Conservation (phyloP, 2,329 filamentous ascomycete species). For the Myriosclerotinia scirpicola region DNA sequence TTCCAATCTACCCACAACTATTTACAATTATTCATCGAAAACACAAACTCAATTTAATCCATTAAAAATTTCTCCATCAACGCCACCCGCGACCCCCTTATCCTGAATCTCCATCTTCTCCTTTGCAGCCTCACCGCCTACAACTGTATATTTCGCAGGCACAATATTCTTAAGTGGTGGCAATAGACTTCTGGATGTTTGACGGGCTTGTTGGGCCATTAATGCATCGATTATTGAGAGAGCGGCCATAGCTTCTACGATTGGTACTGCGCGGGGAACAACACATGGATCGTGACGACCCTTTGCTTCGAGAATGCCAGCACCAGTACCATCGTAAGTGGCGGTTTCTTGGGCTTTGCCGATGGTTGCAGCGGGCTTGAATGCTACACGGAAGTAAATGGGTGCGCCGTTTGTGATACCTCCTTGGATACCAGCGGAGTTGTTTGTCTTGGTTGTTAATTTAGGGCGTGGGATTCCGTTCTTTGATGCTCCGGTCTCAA, state of each 20-base stretch:
- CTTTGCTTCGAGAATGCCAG: constrained; percentile 84
- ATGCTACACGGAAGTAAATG: constrained; percentile 92
- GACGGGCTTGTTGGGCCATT: constrained; percentile 72
- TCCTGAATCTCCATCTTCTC: constrained; percentile 26
- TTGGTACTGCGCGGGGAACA: constrained; percentile 75
- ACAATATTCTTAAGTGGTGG: constrained; percentile 43
- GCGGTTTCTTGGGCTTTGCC: constrained; percentile 82
- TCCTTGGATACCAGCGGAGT: constrained; percentile 92
- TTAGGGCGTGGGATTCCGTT: constrained; percentile 54
- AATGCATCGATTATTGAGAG: constrained; percentile 85
- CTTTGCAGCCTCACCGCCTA: constrained; percentile 28
- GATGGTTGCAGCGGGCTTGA: constrained; percentile 95
- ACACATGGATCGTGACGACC: constrained; percentile 94
- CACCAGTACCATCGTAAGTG: constrained; percentile 67
- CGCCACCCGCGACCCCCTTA: constrained; percentile 24
- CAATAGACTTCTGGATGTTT: constrained; percentile 49
- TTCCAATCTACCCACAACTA: constrained; percentile 1
- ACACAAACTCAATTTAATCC: background rate
- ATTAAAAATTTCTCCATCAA: background rate
- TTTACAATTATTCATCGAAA: background rate
- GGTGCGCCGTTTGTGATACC: constrained; percentile 91
- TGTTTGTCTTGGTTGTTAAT: constrained; percentile 87
- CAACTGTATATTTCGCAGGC: constrained; percentile 28
- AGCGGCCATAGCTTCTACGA: constrained; percentile 89
- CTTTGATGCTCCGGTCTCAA: constrained; percentile 48